These are phyloP conservation scores for Aspergillus bombycis DNA, from an alignment of 2,329 filamentous ascomycete genomes.

Conservation along the genomic window DNA sequence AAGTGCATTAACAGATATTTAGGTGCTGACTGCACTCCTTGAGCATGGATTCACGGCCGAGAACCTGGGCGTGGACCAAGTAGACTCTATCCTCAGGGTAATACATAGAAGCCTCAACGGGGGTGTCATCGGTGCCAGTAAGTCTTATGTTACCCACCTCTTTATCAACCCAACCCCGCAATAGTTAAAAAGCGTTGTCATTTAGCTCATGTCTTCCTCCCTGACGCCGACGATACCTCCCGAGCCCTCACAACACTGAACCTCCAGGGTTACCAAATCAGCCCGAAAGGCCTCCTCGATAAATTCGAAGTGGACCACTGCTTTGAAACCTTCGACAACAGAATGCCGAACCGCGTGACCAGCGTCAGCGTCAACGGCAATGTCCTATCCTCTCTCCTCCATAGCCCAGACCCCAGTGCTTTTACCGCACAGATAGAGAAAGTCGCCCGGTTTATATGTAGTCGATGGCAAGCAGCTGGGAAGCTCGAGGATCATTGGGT, in stretches of 20 bases:
- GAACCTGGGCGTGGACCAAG: not conserved
- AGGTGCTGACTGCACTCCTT: conserved; percentile 11
- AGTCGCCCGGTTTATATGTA: conserved; percentile 5
- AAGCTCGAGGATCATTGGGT: conserved; percentile 8
- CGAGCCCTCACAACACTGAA: conserved; percentile 2
- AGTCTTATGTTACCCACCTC: not conserved
- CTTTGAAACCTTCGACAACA: conserved; percentile 8
- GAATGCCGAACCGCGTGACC: conserved; percentile 1
- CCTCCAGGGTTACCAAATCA: not conserved
- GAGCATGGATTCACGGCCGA: conserved; percentile 11
- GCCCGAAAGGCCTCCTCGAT: not conserved
- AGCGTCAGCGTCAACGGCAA: conserved; percentile 13
- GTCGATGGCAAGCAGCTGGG: not conserved
- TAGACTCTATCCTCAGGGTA: not conserved
- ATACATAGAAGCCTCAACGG: not conserved
- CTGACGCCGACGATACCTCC: conserved; percentile 8
- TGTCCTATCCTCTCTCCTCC: conserved; percentile 5
- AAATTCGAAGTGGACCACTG: not conserved
- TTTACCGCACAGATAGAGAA: conserved; percentile 4
- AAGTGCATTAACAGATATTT: not conserved
- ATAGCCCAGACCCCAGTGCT: conserved; percentile 1
- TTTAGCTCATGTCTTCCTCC: conserved; percentile 4
- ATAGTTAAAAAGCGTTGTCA: not conserved
- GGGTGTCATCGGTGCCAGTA: conserved; percentile 10
- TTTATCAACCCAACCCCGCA: not conserved